phyloP scores from a whole-genome alignment of 2,329 filamentous ascomycete genomes.

The Pseudogymnoascus sp. region DNA sequence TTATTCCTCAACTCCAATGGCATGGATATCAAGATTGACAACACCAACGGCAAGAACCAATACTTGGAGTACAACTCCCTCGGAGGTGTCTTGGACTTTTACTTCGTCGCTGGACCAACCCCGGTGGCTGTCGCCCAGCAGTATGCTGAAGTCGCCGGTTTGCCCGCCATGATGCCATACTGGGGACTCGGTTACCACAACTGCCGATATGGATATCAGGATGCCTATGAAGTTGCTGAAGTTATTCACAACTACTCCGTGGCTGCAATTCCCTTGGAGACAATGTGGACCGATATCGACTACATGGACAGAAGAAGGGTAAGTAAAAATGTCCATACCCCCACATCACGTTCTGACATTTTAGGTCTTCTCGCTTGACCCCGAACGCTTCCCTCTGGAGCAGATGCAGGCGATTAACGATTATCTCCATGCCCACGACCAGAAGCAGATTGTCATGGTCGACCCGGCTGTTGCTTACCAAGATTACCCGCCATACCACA shows the following conservation, averaged over 20 bases:
- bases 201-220: constrained; percentile 57
- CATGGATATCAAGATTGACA: constrained; percentile 71
- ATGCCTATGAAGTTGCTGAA: constrained; percentile 58
- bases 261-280: constrained; percentile 60
- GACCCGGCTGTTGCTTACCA: constrained; percentile 56
- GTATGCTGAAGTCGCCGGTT: constrained; percentile 49
- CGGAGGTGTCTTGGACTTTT: constrained; percentile 69
- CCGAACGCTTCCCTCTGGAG: constrained; percentile 52
- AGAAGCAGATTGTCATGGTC: constrained; percentile 72
- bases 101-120: constrained; percentile 54
- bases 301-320: constrained; percentile 49
- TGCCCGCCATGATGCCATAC: constrained; percentile 57
- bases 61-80: constrained; percentile 75
- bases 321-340: background rate
- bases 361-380: constrained; percentile 56
- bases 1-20: constrained; percentile 67
- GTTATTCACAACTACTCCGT: constrained; percentile 61
- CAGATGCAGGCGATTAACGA: constrained; percentile 59
- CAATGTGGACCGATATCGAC: constrained; percentile 61
- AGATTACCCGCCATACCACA: constrained; percentile 45
- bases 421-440: constrained; percentile 58
- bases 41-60: constrained; percentile 47
- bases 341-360: background rate
- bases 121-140: constrained; percentile 52
- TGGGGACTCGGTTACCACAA: constrained; percentile 58